A percentile compares a stretch with the other conserved stretches of the same genome.
Evolutionary conservation across 225 moss, liverwort and hornwort species (phyloP).

Genomic region (Ulota crispa): DNA sequence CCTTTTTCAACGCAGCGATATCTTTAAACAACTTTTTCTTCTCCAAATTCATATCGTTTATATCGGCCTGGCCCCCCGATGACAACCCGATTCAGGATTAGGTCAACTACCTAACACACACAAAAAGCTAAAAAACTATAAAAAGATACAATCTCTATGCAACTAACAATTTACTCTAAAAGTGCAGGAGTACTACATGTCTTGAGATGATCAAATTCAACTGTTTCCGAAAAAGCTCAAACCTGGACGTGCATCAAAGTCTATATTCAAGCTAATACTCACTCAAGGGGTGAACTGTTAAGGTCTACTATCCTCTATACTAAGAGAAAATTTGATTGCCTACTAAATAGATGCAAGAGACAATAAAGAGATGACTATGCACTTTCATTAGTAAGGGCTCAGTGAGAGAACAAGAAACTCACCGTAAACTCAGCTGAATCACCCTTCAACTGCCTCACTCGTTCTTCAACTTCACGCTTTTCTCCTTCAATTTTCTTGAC

Average conservation of each 20-base stretch:
- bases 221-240: conserved; percentile 2
- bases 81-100: not conserved
- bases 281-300: not conserved
- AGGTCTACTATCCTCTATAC: not conserved
- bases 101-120: not conserved
- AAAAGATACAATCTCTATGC: not conserved
- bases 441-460: conserved; percentile 23
- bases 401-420: conserved; percentile 5
- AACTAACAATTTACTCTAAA: not conserved
- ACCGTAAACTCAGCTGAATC: conserved; percentile 19
- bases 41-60: conserved; percentile 27
- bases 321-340: not conserved
- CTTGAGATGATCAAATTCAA: not conserved
- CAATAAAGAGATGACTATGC: not conserved
- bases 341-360: not conserved
- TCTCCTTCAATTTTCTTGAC: conserved; percentile 17
- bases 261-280: not conserved
- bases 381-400: not conserved
- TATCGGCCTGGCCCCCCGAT: conserved; percentile 12
- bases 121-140: not conserved
- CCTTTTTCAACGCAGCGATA: conserved; percentile 21
- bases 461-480: conserved; percentile 24
- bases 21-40: conserved; percentile 25
- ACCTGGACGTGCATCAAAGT: not conserved
- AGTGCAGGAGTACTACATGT: not conserved